Evolutionary conservation across 75 land plant genomes (phyloP).

Genomic region (Adiantum capillusveneris): DNA sequence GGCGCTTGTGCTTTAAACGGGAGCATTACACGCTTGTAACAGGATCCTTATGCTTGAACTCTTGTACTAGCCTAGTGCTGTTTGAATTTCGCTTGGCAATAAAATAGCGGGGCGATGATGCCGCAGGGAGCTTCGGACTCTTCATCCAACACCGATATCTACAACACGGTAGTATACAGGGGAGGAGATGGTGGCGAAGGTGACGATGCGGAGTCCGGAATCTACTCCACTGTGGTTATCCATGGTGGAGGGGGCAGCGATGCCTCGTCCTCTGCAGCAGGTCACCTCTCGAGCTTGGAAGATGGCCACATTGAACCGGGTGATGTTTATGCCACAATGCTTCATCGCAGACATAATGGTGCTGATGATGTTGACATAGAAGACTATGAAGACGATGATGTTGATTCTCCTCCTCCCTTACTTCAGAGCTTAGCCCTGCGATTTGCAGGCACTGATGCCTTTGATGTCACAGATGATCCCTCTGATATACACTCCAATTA

Average conservation of each 20-base stretch:
- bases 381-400: conserved; percentile 41
- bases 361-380: not conserved
- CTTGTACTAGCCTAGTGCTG: no score
- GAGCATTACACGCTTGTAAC: no score
- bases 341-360: conserved; percentile 14
- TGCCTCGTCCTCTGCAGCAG: not conserved
- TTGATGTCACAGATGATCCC: conserved; percentile 19
- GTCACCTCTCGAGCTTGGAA: not conserved
- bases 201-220: not conserved
- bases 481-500: conserved; percentile 31
- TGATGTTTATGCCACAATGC: conserved; percentile 45
- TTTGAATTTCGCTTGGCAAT: no score
- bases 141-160: no score
- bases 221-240: conserved; percentile 44
- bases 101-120: no score
- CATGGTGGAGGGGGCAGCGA: conserved; percentile 17
- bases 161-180: no score
- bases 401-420: conserved; percentile 55
- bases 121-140: no score
- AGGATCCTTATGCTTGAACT: no score
- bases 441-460: conserved; percentile 40
- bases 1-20: no score
- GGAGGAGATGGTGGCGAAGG: not conserved
- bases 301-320: conserved; percentile 1
- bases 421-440: conserved; percentile 74